Evolutionary conservation across 177 flowering plant species (phyloP), one percentile per base, ranked within the genome.

Genomic region (Telopea speciosissima): DNA sequence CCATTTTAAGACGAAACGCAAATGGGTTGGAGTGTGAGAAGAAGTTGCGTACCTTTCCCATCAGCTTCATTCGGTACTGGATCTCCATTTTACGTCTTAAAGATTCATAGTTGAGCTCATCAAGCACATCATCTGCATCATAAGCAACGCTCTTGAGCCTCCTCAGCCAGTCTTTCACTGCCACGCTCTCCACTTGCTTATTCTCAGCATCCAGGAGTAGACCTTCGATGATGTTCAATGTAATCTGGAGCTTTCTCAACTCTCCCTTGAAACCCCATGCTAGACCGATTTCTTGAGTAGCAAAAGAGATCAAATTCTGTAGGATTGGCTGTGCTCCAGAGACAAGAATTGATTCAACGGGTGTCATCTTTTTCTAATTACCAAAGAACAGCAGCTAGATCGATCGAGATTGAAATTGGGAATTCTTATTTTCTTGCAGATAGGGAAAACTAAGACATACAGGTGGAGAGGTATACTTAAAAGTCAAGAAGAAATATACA

Each of bases 91-190:
- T 36, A 0, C 40, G 40, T 36, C 40, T 36, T 36, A 36, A 36
- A 36, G 40, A 5, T 6, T 36, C 40, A 6, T 36, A 36, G 40
- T 36, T 36, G 40, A 36, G 8, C 17, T 62, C 28, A 62, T 62
- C 64, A 9, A 62, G 64, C 31, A 62, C 9, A 36, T 62, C 64
- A 62, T 62, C 64, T n/a, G 64, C 64, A 62, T 62, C 64, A 62
- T 62, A 62, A 26, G 31, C 64, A 14, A 62, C 64, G 5, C 24
- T 24, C 24, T 62, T 24, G 5, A 62, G 64, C 64, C 23, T 62
- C 28, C 1, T 14, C 25, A 62, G 24, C 64, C 64, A 62, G 14
- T 24, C 0, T 62, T 16, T 26, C 9, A 62, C 64, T 24, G 64
- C 25, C 28, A 5, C 28, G 6, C 16, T 62, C 7, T 62, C 28